Conservation (phyloP, 805 yeast species). For the Candida maltosa region DNA sequence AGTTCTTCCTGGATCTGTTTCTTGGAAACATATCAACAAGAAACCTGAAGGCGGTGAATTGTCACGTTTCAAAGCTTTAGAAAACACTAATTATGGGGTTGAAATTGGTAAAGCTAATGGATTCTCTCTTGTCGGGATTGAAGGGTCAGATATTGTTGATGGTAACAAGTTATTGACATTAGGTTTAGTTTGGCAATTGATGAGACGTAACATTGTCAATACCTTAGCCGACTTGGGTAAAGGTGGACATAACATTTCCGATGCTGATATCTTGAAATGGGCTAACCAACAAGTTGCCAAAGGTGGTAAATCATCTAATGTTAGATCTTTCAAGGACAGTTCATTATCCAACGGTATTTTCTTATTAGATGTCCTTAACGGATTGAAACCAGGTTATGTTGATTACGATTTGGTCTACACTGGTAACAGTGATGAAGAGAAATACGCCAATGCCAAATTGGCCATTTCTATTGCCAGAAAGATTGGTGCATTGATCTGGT, state of each 20-base stretch:
- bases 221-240: conserved; percentile 72
- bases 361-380: conserved; percentile 85
- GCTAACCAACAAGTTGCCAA: conserved; percentile 81
- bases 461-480: conserved; percentile 98
- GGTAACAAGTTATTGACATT: conserved; percentile 86
- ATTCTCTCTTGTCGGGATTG: conserved; percentile 95
- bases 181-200: conserved; percentile 96
- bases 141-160: conserved; percentile 95
- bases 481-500: conserved; percentile 95
- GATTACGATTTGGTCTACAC: conserved; percentile 88
- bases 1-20: conserved; percentile 90
- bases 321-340: conserved; percentile 84
- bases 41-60: conserved; percentile 79
- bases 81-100: conserved; percentile 97
- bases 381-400: conserved; percentile 95
- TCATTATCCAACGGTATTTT: conserved; percentile 75
- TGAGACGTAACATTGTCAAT: conserved; percentile 90
- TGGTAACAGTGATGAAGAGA: conserved; percentile 74
- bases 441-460: conserved; percentile 89
- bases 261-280: conserved; percentile 88
- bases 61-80: conserved; percentile 90
- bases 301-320: conserved; percentile 72
- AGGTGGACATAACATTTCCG: conserved; percentile 56
- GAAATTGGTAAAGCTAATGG: conserved; percentile 90
- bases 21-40: conserved; percentile 76